These are phyloP conservation scores for Lachnellula hyalina DNA, from an alignment of 2,329 filamentous ascomycete species.

Conservation along the genomic window DNA sequence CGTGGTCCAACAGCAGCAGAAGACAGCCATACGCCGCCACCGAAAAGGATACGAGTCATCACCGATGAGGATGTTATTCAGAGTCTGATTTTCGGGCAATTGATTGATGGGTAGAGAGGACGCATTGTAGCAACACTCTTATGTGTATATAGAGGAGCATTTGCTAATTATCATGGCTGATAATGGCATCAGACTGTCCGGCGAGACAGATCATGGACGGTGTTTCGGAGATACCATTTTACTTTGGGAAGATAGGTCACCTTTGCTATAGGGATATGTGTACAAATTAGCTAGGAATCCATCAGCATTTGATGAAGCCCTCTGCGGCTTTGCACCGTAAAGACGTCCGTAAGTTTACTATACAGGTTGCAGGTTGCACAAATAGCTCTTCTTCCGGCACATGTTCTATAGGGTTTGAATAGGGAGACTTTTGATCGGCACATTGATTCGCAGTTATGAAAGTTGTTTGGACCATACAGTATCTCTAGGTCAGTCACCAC, in stretches of 20 bases:
- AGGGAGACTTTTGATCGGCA: no score
- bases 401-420: no score
- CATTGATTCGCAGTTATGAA: no score
- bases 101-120: constrained; percentile 42
- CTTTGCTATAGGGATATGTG: neutral
- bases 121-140: neutral
- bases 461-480: no score
- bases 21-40: constrained; percentile 33
- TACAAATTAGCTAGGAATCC: neutral
- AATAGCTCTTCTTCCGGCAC: no score
- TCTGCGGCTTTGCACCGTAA: neutral
- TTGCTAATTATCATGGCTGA: neutral
- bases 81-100: constrained; percentile 78
- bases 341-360: no score
- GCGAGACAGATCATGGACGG: neutral
- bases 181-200: neutral
- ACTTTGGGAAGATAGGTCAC: neutral
- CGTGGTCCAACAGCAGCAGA: constrained; percentile 32
- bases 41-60: constrained; percentile 59
- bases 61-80: constrained; percentile 87
- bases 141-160: neutral
- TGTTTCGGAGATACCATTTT: neutral
- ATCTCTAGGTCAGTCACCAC: no score
- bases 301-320: neutral
- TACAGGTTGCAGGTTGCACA: no score